phyloP scores from a whole-genome alignment of 1,284 basidiomycete species.

The Cutaneotrichosporon curvatum region DNA sequence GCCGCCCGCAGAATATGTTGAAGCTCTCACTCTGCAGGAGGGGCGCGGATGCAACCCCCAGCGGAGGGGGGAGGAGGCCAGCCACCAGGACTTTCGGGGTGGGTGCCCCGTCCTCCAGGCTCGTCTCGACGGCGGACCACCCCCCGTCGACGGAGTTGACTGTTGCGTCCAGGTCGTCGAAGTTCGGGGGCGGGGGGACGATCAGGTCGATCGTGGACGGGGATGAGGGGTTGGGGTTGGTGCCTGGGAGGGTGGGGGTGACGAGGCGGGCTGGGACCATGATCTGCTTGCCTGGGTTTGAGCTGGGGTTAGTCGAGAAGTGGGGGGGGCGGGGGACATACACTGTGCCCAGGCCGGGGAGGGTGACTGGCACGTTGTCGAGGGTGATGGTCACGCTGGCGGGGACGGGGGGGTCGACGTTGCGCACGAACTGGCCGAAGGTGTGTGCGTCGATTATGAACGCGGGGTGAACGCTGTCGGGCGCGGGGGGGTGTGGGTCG shows the following conservation, averaged over 20 bases:
- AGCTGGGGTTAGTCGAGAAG: not conserved
- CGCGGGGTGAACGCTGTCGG: conserved; percentile 32
- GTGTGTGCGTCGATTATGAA: conserved; percentile 38
- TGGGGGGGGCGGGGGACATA: not conserved
- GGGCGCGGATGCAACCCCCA: conserved; percentile 61
- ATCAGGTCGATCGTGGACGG: conserved; percentile 35
- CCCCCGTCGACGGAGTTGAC: conserved; percentile 48
- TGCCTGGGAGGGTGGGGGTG: not conserved
- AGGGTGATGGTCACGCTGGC: conserved; percentile 6
- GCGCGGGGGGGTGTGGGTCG: conserved; percentile 31
- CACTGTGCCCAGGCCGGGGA: not conserved
- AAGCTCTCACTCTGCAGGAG: conserved; percentile 72
- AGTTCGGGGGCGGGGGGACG: conserved; percentile 50
- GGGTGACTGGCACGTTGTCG: not conserved
- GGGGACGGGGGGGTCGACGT: conserved; percentile 2
- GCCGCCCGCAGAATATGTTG: conserved; percentile 63
- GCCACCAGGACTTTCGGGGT: conserved; percentile 62
- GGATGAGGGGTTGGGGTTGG: no score
- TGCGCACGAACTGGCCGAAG: conserved; percentile 8
- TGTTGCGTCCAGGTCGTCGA: conserved; percentile 68
- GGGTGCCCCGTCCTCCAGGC: conserved; percentile 38
- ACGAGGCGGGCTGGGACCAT: conserved; percentile 2
- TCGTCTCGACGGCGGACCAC: conserved; percentile 17
- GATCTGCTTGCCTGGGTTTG: not conserved
- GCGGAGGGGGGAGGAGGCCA: conserved; percentile 75